Conservation (phyloP, 768 basidiomycete genomes). For the Phylloporus scabripes region DNA sequence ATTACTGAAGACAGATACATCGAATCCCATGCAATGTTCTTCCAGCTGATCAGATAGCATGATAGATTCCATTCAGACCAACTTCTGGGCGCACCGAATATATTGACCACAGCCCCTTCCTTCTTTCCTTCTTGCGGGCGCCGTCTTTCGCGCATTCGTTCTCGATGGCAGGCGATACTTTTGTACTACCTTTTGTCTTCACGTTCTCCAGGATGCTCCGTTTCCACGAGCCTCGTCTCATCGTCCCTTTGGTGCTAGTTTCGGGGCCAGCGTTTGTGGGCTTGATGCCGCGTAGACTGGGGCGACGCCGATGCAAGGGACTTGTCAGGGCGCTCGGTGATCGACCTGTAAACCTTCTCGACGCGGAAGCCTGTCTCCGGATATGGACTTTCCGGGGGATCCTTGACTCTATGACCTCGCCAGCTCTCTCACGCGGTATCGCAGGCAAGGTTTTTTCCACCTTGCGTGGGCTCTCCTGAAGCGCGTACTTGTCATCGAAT, state of each 20-base stretch:
- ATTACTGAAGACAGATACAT: background rate
- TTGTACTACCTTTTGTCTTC: conserved; percentile 9
- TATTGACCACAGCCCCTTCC: conserved; percentile 26
- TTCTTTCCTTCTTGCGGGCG: conserved; percentile 16
- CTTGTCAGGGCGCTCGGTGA: background rate
- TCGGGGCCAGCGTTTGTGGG: background rate
- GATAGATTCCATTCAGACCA: conserved; percentile 10
- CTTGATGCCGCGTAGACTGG: conserved; percentile 15
- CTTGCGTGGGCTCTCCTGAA: conserved; percentile 3
- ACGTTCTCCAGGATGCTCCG: conserved; percentile 17
- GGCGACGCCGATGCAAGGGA: conserved; percentile 11
- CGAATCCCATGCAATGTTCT: background rate
- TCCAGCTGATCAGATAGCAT: background rate
- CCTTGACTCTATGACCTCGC: conserved; percentile 10
- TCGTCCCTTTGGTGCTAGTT: conserved; percentile 15
- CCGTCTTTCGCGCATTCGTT: conserved; percentile 5
- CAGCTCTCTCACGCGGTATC: conserved; percentile 2
- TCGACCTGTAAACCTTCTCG: conserved; percentile 7
- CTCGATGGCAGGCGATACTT: conserved; percentile 11
- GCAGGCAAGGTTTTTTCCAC: conserved; percentile 14
- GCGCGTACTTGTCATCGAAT: conserved; percentile 22
- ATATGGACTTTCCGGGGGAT: conserved; percentile 19
- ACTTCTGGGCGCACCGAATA: conserved; percentile 28
- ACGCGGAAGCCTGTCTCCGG: conserved; percentile 12
- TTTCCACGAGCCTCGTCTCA: conserved; percentile 26